Conservation (phyloP, 179 eudicot species). For the Beta corolliflora region DNA sequence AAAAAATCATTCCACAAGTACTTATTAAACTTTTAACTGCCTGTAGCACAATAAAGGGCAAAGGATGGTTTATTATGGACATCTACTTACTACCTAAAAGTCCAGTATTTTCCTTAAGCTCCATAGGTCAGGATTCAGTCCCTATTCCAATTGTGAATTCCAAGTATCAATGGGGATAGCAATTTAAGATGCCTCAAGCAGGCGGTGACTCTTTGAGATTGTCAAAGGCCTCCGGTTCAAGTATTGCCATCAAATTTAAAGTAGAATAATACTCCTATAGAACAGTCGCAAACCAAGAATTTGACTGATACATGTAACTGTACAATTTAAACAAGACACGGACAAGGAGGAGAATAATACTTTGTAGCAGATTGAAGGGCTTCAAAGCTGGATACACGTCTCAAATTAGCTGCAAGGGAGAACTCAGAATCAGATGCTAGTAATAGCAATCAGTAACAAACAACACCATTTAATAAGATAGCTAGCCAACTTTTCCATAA, state of each 20-base stretch:
- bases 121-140: neutral
- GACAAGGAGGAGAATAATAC: constrained; percentile 31
- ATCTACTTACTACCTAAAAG: neutral
- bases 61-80: neutral
- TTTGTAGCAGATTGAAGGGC: constrained; percentile 84
- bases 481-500: too few relatives aligned
- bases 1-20: neutral
- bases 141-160: neutral
- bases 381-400: constrained; percentile 77
- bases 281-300: neutral
- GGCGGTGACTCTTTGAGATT: neutral
- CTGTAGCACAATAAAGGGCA: neutral
- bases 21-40: neutral
- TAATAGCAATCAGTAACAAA: neutral
- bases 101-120: neutral
- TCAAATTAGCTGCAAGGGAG: constrained; percentile 63
- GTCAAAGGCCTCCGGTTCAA: neutral
- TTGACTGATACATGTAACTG: neutral
- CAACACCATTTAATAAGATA: neutral
- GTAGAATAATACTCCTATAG: neutral
- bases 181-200: constrained; percentile 6
- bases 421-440: constrained; percentile 16
- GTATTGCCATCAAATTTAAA: neutral
- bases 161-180: neutral
- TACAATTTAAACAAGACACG: neutral